Conservation (phyloP, 306 rosid species). For the Trichosanthes cucumerina region DNA sequence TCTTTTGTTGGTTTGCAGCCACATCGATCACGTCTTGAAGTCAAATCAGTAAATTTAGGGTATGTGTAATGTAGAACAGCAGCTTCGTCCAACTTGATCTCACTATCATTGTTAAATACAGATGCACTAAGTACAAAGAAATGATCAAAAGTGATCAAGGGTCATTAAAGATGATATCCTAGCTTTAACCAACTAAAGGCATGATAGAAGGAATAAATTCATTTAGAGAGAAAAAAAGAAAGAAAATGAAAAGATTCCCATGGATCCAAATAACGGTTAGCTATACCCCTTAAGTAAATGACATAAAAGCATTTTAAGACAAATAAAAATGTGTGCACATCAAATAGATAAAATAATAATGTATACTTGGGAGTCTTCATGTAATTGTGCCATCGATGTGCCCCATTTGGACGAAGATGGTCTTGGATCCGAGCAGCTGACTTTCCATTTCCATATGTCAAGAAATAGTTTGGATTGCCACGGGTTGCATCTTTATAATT, state of each 20-base stretch:
- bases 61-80: slow-evolving; percentile 96
- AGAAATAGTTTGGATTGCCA: slow-evolving; percentile 90
- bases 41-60: slow-evolving; percentile 82
- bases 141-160: not conserved
- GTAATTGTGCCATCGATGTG: slow-evolving; percentile 98
- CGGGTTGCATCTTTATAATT: slow-evolving; percentile 86
- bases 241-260: not conserved
- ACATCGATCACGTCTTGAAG: slow-evolving; percentile 92
- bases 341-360: slow-evolving; percentile 12
- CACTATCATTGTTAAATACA: slow-evolving; percentile 30
- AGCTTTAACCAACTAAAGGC: not conserved
- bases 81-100: slow-evolving; percentile 93
- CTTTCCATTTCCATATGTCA: slow-evolving; percentile 97
- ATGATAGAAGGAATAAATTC: not conserved
- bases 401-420: slow-evolving; percentile 98
- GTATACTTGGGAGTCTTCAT: slow-evolving; percentile 86
- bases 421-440: slow-evolving; percentile 91
- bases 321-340: slow-evolving; percentile 8
- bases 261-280: not conserved
- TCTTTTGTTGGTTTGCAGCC: slow-evolving; percentile 97
- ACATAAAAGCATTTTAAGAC: not conserved
- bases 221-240: not conserved
- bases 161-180: not conserved
- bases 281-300: not conserved
- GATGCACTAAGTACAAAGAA: not conserved